Evolutionary conservation across 495 filamentous ascomycete genomes (phyloP).

Genomic region (Thozetella sp.): DNA sequence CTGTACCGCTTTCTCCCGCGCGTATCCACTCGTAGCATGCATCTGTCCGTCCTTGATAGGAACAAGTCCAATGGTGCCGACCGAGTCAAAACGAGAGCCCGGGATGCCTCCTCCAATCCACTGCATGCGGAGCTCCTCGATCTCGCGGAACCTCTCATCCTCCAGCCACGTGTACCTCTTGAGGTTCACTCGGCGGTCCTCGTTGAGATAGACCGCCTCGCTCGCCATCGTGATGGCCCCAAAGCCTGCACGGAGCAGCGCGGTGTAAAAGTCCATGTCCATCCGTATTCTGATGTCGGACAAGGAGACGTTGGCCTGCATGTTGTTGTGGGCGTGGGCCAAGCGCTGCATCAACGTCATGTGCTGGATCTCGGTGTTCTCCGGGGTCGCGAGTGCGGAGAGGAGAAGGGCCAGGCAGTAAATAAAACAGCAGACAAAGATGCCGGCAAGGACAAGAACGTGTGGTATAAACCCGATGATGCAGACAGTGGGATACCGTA

Average conservation of each 20-base stretch:
- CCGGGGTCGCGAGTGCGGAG: conserved; percentile 67
- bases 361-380: conserved; percentile 21
- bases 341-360: conserved; percentile 50
- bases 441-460: conserved; percentile 78
- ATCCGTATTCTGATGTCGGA: conserved; percentile 75
- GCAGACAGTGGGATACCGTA: conserved; percentile 90
- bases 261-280: conserved; percentile 94
- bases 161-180: conserved; percentile 90
- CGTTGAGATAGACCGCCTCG: conserved; percentile 93
- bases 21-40: conserved; percentile 62
- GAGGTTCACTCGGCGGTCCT: conserved; percentile 75
- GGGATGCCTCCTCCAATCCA: conserved; percentile 45
- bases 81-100: conserved; percentile 44
- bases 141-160: conserved; percentile 68
- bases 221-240: conserved; percentile 86
- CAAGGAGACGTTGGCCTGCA: conserved; percentile 88
- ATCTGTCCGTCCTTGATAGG: conserved; percentile 45
- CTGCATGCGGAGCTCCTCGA: conserved; percentile 59
- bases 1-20: conserved; percentile 61
- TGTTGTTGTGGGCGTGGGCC: conserved; percentile 72
- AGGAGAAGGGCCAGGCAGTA: conserved; percentile 76
- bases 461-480: conserved; percentile 96
- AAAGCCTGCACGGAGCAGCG: conserved; percentile 83
- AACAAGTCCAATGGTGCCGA: conserved; percentile 53
- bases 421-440: conserved; percentile 70